Evolutionary conservation across 2,329 filamentous ascomycete species (phyloP).

Genomic region (Bipolaris zeicola): DNA sequence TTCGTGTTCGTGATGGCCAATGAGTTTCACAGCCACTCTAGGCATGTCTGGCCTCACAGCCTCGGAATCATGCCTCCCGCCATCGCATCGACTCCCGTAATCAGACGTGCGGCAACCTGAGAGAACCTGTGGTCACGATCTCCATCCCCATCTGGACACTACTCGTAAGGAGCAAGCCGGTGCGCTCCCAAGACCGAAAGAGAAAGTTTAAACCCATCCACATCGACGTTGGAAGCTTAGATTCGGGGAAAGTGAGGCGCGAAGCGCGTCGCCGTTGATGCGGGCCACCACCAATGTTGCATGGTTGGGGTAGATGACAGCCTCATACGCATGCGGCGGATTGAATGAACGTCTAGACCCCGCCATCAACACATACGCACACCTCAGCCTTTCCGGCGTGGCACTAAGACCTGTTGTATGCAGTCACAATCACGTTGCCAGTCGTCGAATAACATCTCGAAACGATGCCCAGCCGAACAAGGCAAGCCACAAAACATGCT

Average conservation of each 20-base stretch:
- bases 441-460: slow-evolving; percentile 9
- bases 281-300: neutral
- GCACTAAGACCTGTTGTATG: neutral
- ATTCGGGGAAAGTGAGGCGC: neutral
- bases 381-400: neutral
- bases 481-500: slow-evolving; percentile 6
- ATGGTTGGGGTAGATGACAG: neutral
- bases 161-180: neutral
- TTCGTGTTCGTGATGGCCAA: neutral
- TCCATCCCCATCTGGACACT: neutral
- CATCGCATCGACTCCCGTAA: neutral
- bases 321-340: neutral
- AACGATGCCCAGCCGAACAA: slow-evolving; percentile 2
- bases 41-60: neutral
- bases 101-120: neutral
- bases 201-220: neutral
- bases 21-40: neutral
- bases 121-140: neutral
- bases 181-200: neutral
- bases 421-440: slow-evolving; percentile 4
- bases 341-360: slow-evolving; percentile 2
- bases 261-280: neutral
- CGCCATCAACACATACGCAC: neutral
- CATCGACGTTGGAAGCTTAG: neutral
- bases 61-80: neutral